These are phyloP conservation scores for Neofusicoccum laricinum DNA, from an alignment of 2,329 filamentous ascomycete genomes.

Conservation along the genomic window DNA sequence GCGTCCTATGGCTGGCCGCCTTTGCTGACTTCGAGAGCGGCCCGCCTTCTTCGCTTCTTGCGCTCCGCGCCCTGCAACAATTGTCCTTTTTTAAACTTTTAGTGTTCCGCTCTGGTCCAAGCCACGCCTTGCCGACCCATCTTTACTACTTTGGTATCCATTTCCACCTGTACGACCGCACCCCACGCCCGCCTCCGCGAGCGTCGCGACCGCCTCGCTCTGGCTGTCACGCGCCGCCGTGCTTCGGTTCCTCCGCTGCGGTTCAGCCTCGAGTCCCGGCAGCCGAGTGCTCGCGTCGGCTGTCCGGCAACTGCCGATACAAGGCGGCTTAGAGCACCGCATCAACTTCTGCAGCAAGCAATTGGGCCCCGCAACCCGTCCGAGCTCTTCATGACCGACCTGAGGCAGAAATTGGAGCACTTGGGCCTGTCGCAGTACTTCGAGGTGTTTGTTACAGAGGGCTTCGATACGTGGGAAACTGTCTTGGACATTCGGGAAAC, in stretches of 20 bases:
- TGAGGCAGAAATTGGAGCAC: slow-evolving; percentile 67
- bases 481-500: slow-evolving; percentile 81
- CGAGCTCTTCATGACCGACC: slow-evolving; percentile 56
- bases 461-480: slow-evolving; percentile 82
- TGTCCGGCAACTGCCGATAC: not conserved
- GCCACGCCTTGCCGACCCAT: slow-evolving; percentile 8
- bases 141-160: slow-evolving; percentile 9
- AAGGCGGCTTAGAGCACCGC: not conserved
- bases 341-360: not conserved
- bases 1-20: not conserved
- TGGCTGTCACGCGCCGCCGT: not conserved
- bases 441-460: slow-evolving; percentile 69
- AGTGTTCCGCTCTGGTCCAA: slow-evolving; percentile 2
- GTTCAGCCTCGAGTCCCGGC: not conserved
- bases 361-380: not conserved
- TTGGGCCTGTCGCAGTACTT: slow-evolving; percentile 78
- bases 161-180: slow-evolving; percentile 3
- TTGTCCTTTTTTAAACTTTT: slow-evolving; percentile 21
- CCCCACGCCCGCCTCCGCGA: not conserved
- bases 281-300: not conserved
- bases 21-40: not conserved
- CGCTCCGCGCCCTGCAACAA: slow-evolving; percentile 38
- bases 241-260: not conserved
- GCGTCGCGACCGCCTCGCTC: not conserved
- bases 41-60: slow-evolving; percentile 35